These are phyloP conservation scores for Arachis stenosperma DNA, from an alignment of 306 rosid genomes.

Conservation along the genomic window DNA sequence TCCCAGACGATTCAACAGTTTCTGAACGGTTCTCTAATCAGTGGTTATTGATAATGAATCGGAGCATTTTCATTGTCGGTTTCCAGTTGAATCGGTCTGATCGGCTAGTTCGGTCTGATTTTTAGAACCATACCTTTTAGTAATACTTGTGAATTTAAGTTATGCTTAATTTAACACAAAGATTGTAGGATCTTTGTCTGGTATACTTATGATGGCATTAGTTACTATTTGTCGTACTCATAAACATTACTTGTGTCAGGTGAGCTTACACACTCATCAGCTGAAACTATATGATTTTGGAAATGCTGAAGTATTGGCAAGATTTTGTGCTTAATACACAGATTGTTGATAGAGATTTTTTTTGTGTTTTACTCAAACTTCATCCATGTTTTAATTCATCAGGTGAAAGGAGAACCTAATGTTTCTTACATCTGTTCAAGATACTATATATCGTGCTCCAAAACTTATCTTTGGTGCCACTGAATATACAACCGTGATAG, in stretches of 20 bases:
- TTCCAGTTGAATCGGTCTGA: too few relatives aligned
- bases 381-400: constrained; percentile 45
- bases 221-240: constrained; percentile 32
- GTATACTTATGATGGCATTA: constrained; percentile 24
- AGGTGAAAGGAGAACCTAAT: constrained; percentile 99
- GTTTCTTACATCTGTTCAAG: constrained; percentile 99
- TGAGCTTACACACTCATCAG: constrained; percentile 97
- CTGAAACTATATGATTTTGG: constrained; percentile 98
- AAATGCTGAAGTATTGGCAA: constrained; percentile 94
- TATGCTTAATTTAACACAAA: constrained; percentile 25
- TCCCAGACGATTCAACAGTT: too few relatives aligned
- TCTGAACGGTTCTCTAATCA: too few relatives aligned
- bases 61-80: too few relatives aligned
- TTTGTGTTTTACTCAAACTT: constrained; percentile 20
- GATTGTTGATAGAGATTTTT: constrained; percentile 33
- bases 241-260: constrained; percentile 59
- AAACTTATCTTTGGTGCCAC: constrained; percentile 98
- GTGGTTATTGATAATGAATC: too few relatives aligned
- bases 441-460: constrained; percentile 86
- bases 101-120: too few relatives aligned
- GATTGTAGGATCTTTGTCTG: neutral
- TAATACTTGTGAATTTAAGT: constrained; percentile 9
- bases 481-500: constrained; percentile 95
- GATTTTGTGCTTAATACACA: constrained; percentile 40
- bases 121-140: too few relatives aligned